Evolutionary conservation across 441 rosid genomes (phyloP).

Genomic region (Cnidoscolus chayamansa): DNA sequence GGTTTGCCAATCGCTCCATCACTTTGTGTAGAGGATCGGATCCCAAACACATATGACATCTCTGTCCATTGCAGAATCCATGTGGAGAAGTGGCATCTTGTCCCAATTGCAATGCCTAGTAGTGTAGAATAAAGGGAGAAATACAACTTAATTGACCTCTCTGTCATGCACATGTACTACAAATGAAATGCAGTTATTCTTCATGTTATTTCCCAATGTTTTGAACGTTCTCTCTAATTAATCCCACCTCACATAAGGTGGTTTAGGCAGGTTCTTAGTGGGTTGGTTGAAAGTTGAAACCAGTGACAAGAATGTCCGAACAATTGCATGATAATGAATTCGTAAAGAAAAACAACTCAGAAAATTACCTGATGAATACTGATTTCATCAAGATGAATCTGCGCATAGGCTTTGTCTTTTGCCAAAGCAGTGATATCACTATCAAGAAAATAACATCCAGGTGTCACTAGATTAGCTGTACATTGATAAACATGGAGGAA

Average conservation of each 20-base stretch:
- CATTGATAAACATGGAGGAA: background rate
- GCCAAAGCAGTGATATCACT: constrained; percentile 99
- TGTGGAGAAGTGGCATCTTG: constrained; percentile 63
- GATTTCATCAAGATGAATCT: constrained; percentile 85
- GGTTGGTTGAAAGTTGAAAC: background rate
- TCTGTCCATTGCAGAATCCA: constrained; percentile 58
- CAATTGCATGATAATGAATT: constrained; percentile 1
- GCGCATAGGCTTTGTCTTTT: constrained; percentile 89
- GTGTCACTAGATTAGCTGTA: background rate
- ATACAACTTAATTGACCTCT: background rate
- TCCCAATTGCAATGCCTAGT: constrained; percentile 94
- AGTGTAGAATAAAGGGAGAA: background rate
- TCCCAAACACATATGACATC: constrained; percentile 79
- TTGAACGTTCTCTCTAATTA: background rate
- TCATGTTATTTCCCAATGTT: background rate
- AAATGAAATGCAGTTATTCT: background rate
- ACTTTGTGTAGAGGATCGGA: constrained; percentile 58
- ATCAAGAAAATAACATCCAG: constrained; percentile 17
- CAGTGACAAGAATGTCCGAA: background rate
- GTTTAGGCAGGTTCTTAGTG: background rate
- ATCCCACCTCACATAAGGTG: background rate
- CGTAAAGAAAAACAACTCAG: background rate
- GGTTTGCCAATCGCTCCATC: constrained; percentile 68
- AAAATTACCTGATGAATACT: constrained; percentile 79
- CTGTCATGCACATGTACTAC: background rate